These are phyloP conservation scores for Phytophthora pseudosyringae DNA, from an alignment of 352 stramenopile species.

Conservation along the genomic window DNA sequence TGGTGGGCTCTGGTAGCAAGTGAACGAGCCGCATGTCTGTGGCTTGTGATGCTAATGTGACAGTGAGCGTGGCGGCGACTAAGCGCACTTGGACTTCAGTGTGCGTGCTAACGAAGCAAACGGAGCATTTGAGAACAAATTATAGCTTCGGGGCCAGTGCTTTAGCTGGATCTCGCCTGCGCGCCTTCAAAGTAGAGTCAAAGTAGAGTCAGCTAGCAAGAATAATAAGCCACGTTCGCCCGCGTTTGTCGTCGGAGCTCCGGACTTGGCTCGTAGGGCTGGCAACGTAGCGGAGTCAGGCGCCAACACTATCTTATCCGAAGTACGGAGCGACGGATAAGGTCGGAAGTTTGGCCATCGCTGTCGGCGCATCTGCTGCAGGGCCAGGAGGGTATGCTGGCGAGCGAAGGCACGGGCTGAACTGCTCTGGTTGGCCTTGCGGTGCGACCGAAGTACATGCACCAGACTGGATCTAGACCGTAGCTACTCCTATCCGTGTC, in stretches of 20 bases:
- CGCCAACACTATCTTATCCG: constrained; percentile 15
- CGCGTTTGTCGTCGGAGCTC: constrained; percentile 11
- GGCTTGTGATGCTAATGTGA: constrained; percentile 19
- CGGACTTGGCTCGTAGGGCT: constrained; percentile 10
- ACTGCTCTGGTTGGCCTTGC: not conserved
- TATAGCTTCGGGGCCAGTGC: constrained; percentile 20
- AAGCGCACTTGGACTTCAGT: not conserved
- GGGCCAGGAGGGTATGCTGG: not conserved
- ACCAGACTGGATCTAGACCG: too few species aligned
- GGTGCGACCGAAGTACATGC: too few species aligned
- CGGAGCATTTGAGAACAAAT: constrained; percentile 37
- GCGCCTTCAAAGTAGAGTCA: constrained; percentile 26
- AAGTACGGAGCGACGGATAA: constrained; percentile 4
- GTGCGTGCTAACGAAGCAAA: constrained; percentile 31
- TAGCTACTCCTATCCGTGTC: too few species aligned
- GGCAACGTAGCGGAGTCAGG: not conserved
- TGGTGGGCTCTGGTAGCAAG: constrained; percentile 38
- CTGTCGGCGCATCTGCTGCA: not conserved
- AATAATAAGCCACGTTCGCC: constrained; percentile 30
- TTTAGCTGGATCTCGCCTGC: constrained; percentile 24
- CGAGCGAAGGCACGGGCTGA: constrained; percentile 8
- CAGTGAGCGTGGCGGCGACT: constrained; percentile 6
- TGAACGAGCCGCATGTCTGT: constrained; percentile 39
- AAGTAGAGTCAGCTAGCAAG: constrained; percentile 28
- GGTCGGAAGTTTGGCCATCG: constrained; percentile 2